These are phyloP conservation scores for Stellera chamaejasme DNA, from an alignment of 345 rosid genomes.

Conservation along the genomic window DNA sequence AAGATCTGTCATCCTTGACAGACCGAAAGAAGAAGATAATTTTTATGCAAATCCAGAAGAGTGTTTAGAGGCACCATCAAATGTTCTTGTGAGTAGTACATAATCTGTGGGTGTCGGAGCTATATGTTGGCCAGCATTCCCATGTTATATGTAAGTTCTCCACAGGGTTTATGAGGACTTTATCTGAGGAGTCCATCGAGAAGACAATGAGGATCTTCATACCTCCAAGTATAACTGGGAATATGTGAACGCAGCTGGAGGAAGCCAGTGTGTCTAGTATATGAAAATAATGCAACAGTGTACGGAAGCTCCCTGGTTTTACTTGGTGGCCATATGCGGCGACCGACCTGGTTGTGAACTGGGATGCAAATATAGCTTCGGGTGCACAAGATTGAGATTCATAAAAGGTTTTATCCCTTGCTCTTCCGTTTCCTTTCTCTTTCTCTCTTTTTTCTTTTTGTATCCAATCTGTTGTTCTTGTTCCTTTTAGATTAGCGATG, in stretches of 20 bases:
- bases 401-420: conserved; percentile 22
- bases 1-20: conserved; percentile 61
- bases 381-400: conserved; percentile 13
- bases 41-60: conserved; percentile 95
- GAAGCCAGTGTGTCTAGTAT: conserved; percentile 7
- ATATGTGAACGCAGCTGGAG: conserved; percentile 14
- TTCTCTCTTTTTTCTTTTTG: not conserved
- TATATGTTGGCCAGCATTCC: conserved; percentile 8
- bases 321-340: conserved; percentile 21
- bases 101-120: conserved; percentile 17
- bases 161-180: conserved; percentile 9
- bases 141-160: conserved; percentile 11
- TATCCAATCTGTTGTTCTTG: not conserved
- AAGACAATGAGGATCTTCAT: conserved; percentile 6
- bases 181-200: conserved; percentile 9
- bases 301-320: conserved; percentile 39
- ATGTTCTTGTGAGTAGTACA: conserved; percentile 30
- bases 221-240: conserved; percentile 13
- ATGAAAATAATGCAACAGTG: conserved; percentile 31
- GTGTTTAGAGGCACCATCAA: conserved; percentile 46
- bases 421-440: conserved; percentile 9
- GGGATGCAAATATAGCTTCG: conserved; percentile 25
- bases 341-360: conserved; percentile 21
- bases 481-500: conserved; percentile 2
- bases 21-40: conserved; percentile 91